Percentiles rank a stretch among this genome's conserved stretches.
These are phyloP conservation scores for Inga oerstediana DNA, from an alignment of 306 rosid genomes.

Conservation along the genomic window DNA sequence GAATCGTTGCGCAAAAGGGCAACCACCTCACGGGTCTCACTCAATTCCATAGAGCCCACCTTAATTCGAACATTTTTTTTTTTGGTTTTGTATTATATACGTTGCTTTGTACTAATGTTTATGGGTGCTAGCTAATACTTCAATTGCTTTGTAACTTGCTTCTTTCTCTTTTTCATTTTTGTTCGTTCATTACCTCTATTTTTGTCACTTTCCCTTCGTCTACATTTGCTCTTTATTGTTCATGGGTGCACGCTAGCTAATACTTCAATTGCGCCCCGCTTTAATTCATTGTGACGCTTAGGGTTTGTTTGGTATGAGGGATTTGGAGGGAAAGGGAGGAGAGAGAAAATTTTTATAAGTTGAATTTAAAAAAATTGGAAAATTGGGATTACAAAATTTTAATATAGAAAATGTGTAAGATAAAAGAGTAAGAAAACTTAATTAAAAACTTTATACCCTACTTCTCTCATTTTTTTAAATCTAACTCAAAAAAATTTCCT, in stretches of 20 bases:
- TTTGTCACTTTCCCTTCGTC: neutral
- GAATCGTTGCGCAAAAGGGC: neutral
- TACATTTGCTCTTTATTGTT: neutral
- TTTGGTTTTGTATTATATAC: no score
- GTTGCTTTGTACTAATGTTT: neutral
- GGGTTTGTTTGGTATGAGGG: no score
- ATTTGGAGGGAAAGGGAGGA: no score
- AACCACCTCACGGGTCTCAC: neutral
- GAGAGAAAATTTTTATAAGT: no score
- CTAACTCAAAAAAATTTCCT: no score
- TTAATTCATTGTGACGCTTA: neutral
- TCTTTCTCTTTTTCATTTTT: neutral
- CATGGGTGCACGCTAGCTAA: neutral
- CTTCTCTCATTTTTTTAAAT: no score
- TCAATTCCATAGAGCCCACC: slow-evolving; percentile 2
- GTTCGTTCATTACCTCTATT: neutral
- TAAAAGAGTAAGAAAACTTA: no score
- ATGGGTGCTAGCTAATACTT: neutral
- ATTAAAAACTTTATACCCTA: no score
- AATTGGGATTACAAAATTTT: no score
- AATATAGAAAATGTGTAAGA: no score
- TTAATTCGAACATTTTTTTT: neutral
- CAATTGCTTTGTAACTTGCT: neutral
- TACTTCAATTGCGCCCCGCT: neutral
- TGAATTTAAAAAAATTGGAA: no score